phyloP scores from a whole-genome alignment of 208 protist species.

The Trypanosoma congolense region DNA sequence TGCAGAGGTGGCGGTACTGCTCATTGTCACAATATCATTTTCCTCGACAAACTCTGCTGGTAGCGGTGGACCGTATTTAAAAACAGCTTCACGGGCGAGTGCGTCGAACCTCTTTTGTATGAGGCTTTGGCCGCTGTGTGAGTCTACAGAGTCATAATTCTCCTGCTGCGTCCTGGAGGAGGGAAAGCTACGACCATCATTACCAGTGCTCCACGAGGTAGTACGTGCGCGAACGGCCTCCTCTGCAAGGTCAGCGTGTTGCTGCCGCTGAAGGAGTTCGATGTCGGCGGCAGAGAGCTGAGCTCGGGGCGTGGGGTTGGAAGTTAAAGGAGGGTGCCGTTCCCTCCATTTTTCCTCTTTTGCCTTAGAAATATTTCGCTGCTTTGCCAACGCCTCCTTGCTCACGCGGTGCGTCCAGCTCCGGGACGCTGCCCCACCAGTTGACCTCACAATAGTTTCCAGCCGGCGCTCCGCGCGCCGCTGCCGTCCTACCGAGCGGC shows the following conservation, averaged over 20 bases:
- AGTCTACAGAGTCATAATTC: constrained; percentile 50
- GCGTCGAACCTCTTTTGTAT: constrained; percentile 68
- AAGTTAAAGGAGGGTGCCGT: background rate
- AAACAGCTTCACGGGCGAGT: constrained; percentile 48
- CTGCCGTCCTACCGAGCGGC: background rate
- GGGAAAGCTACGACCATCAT: background rate
- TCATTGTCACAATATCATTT: constrained; percentile 34
- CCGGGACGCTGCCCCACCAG: constrained; percentile 11
- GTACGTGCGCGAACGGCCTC: background rate
- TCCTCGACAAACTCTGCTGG: constrained; percentile 60
- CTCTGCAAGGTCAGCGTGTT: background rate
- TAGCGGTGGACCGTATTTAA: constrained; percentile 73
- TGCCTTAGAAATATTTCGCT: background rate
- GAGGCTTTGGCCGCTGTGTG: constrained; percentile 43
- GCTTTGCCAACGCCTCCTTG: background rate
- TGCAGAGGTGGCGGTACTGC: background rate
- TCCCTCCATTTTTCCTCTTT: background rate
- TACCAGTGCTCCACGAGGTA: background rate
- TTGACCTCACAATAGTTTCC: constrained; percentile 19
- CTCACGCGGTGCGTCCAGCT: constrained; percentile 16
- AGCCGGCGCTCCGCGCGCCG: constrained; percentile 26
- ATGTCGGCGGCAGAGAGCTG: background rate
- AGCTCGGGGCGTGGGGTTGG: no score
- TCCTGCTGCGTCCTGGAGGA: background rate
- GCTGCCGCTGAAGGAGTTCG: background rate